phyloP scores from a whole-genome alignment of 176 grass and related monocot genomes.

The Guadua angustifolia region DNA sequence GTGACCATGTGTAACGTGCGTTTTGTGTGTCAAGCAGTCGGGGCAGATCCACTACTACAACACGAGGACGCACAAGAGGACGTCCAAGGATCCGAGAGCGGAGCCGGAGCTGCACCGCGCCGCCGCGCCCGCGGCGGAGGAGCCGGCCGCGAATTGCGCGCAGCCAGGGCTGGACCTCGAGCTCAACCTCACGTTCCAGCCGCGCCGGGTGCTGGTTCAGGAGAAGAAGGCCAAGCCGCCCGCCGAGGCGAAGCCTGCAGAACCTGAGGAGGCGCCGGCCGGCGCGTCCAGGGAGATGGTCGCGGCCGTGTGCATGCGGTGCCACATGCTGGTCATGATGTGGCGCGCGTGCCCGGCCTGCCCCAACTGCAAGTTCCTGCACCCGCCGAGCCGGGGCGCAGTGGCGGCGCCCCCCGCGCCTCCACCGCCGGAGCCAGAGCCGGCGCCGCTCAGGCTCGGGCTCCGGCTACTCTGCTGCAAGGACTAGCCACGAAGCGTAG shows the following conservation, averaged over 20 bases:
- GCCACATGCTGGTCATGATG: slow-evolving; percentile 95
- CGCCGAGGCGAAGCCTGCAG: neutral
- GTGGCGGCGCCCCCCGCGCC: neutral
- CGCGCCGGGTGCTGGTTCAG: slow-evolving; percentile 9
- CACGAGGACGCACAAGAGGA: slow-evolving; percentile 84
- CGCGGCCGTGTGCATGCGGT: slow-evolving; percentile 75
- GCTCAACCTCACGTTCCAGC: slow-evolving; percentile 75
- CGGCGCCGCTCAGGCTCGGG: slow-evolving; percentile 57
- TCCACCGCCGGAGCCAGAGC: slow-evolving; percentile 15
- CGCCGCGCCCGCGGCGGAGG: slow-evolving; percentile 25
- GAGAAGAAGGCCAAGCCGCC: neutral
- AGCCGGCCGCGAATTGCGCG: slow-evolving; percentile 34
- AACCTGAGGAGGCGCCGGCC: neutral
- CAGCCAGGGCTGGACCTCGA: slow-evolving; percentile 65
- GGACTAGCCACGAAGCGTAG: slow-evolving; percentile 45
- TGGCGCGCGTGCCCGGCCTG: slow-evolving; percentile 72
- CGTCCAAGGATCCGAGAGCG: slow-evolving; percentile 64
- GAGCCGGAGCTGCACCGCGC: slow-evolving; percentile 3
- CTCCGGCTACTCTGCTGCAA: slow-evolving; percentile 74
- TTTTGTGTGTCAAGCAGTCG: slow-evolving; percentile 48
- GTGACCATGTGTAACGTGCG: neutral
- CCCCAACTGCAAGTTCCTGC: slow-evolving; percentile 96
- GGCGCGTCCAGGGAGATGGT: slow-evolving; percentile 72
- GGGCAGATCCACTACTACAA: slow-evolving; percentile 92
- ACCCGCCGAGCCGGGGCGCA: slow-evolving; percentile 40